Evolutionary conservation across 2,329 filamentous ascomycete genomes (phyloP).

Genomic region (Paecilomyces fulvus): DNA sequence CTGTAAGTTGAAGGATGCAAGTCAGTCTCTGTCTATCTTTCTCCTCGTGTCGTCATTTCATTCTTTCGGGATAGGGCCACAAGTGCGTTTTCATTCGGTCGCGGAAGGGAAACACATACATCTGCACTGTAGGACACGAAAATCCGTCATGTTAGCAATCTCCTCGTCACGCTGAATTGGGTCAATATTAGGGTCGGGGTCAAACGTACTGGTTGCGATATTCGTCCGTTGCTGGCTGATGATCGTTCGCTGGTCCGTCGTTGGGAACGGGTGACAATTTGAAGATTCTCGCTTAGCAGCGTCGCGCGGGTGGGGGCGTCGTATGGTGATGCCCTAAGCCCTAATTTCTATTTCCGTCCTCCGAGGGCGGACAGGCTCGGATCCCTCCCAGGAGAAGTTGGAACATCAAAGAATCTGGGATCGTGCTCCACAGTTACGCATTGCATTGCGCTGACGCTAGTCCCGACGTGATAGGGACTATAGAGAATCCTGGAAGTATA

Average conservation of each 20-base stretch:
- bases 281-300: constrained; percentile 37
- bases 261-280: constrained; percentile 30
- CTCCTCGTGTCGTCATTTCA: constrained; percentile 9
- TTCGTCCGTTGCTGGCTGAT: constrained; percentile 31
- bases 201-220: constrained; percentile 40
- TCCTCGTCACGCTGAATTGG: constrained; percentile 8
- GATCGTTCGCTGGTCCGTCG: constrained; percentile 28
- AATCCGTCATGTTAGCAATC: constrained; percentile 40
- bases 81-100: constrained; percentile 14
- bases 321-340: constrained; percentile 30
- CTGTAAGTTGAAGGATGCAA: constrained; percentile 40
- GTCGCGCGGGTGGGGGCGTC: constrained; percentile 19
- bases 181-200: constrained; percentile 3
- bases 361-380: constrained; percentile 2
- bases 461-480: not conserved
- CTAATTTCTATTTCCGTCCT: constrained; percentile 19
- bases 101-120: constrained; percentile 53
- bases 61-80: constrained; percentile 2
- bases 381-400: constrained; percentile 4
- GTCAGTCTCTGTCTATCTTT: constrained; percentile 15
- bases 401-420: not conserved
- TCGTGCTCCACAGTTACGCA: not conserved
- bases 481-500: not conserved
- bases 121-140: constrained; percentile 62
- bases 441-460: not conserved